Base-by-base conservation (phyloP, 78 protist species). In the Salpingoeca rosetta region DNA sequence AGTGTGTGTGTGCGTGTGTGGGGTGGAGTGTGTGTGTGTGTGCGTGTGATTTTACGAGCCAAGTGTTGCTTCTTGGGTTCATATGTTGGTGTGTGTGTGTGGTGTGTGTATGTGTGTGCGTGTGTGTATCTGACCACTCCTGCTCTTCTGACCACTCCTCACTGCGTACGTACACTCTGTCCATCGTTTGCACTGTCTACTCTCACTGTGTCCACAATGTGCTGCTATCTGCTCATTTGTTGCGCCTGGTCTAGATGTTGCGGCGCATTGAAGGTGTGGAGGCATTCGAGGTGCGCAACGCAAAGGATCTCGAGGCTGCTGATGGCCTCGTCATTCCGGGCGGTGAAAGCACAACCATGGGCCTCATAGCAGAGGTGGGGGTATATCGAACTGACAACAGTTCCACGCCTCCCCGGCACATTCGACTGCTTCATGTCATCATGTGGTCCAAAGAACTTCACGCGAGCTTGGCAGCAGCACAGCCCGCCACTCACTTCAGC, bases 311-410 rank as follows among this genome's bases (percentile, higher is more conserved):
- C 25, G 37, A 57, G 39, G 56, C 51, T 25, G 28, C 42, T 10
- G 86, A 83, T 65, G 86, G 65, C 57, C 17, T 79, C 75, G 78
- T 42, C 92, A 82, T 44, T 73, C 82, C 81, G 31, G 87, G 87
- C 7, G 87, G 87, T 39, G 87, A 84, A n/a, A 84, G 87, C 81
- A 84, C 87, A 31, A 84, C 87, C 41, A 84, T 85, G 87, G 87
- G 72, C 35, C 81, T 73, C 25, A n/a, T 84, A 75, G 87, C 87
- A 31, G 79, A 84, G 81, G 41, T 37, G 24, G 3, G 72, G 87
- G 87, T 41, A 38, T 84, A 17, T 11, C 75, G 45, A 81, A 84
- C 25, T 41, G 45, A 27, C 65, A n/a, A n/a, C n/a, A n/a, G n/a
- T n/a, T n/a, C n/a, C n/a, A n/a, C n/a, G n/a, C n/a, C n/a, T n/a